Evolutionary conservation across 2,329 filamentous ascomycete genomes (phyloP).

Genomic region (Cercospora janseana): DNA sequence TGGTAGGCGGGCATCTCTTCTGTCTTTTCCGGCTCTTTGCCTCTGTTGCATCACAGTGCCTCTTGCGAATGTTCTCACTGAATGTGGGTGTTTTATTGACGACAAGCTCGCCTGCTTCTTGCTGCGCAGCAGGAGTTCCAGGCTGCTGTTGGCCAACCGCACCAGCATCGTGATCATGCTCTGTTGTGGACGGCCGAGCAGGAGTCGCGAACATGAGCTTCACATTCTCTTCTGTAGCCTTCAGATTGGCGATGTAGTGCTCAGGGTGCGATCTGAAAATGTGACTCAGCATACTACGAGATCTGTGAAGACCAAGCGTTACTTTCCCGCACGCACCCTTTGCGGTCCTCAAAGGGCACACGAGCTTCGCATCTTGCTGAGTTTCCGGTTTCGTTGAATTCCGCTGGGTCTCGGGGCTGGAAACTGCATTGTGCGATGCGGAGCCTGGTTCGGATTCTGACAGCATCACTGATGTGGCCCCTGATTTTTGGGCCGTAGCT

Average conservation of each 20-base stretch:
- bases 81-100: no score
- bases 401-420: background rate
- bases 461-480: background rate
- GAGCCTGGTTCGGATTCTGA: constrained; percentile 3
- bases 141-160: background rate
- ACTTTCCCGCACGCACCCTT: background rate
- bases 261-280: constrained; percentile 1
- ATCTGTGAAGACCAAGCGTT: background rate
- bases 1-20: no score
- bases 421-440: background rate
- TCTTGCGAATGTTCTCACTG: no score
- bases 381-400: background rate
- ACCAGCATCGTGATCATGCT: background rate
- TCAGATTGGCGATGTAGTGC: background rate
- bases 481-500: background rate
- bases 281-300: constrained; percentile 4
- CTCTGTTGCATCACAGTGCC: no score
- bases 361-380: background rate
- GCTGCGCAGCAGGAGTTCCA: background rate
- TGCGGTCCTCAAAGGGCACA: background rate
- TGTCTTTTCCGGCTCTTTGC: no score
- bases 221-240: background rate
- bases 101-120: no score
- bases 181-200: background rate
- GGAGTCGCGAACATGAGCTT: background rate